These are phyloP conservation scores for Diphasiastrum complanatum DNA, from an alignment of 83 land plant genomes.

Conservation along the genomic window DNA sequence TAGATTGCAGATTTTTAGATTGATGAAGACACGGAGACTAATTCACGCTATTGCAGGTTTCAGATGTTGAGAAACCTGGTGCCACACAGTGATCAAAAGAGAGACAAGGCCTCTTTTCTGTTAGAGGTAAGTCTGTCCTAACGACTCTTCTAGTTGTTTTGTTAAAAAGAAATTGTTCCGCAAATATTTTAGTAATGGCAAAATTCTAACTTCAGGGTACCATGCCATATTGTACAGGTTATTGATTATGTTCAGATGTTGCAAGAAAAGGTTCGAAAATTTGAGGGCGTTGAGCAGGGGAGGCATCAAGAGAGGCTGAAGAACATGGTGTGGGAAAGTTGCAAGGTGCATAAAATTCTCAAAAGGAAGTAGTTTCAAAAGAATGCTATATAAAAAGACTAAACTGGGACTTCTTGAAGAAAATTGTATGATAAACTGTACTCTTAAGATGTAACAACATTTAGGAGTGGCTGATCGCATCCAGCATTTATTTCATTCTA, in stretches of 20 bases:
- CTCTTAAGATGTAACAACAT: no score
- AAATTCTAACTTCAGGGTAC: no score
- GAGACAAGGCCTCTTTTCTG: constrained; percentile 14
- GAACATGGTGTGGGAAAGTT: constrained; percentile 51
- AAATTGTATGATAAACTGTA: no score
- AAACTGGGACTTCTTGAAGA: no score
- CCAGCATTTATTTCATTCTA: no score
- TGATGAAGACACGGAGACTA: neutral
- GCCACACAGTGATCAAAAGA: constrained; percentile 14
- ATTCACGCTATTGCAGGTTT: constrained; percentile 4
- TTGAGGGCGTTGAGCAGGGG: constrained; percentile 47
- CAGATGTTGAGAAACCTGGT: constrained; percentile 4
- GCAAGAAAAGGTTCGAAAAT: constrained; percentile 68
- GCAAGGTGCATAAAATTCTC: constrained; percentile 26
- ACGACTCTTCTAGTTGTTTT: neutral
- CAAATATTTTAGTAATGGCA: no score
- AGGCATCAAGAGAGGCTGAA: constrained; percentile 58
- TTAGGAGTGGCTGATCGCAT: no score
- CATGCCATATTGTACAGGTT: no score
- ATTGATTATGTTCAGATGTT: constrained; percentile 69
- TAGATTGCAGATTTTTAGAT: neutral
- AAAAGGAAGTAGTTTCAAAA: no score
- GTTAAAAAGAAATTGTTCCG: no score
- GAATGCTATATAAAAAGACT: no score
- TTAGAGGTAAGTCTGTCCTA: neutral